Conservation (phyloP, 768 basidiomycete species). For the Mycena pura region DNA sequence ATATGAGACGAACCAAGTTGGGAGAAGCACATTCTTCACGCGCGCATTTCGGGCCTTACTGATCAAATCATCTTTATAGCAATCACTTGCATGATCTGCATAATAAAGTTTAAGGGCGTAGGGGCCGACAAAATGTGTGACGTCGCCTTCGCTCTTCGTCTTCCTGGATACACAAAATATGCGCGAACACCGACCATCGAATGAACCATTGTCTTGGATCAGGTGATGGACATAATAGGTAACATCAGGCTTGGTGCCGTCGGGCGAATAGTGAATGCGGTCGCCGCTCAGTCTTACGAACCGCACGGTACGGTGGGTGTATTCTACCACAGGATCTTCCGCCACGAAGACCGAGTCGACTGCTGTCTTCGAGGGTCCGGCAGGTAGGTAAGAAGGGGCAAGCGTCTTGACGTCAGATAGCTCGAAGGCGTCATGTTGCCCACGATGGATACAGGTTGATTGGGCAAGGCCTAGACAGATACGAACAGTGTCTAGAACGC, state of each 20-base stretch:
- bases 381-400: neutral
- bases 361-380: neutral
- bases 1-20: too few species aligned
- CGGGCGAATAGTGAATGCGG: neutral
- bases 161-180: too few species aligned
- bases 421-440: slow-evolving; percentile 12
- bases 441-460: slow-evolving; percentile 6
- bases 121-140: neutral
- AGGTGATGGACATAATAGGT: too few species aligned
- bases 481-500: slow-evolving; percentile 9
- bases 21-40: neutral
- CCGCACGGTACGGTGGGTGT: slow-evolving; percentile 10
- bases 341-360: neutral
- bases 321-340: slow-evolving; percentile 6
- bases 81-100: neutral
- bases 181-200: too few species aligned
- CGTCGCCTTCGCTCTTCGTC: neutral
- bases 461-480: slow-evolving; percentile 6
- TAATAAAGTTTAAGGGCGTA: neutral
- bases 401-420: neutral
- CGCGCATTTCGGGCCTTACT: neutral
- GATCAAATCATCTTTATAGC: neutral
- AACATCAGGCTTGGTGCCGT: neutral
- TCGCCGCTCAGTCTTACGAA: slow-evolving; percentile 2
- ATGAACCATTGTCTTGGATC: too few species aligned